Base-by-base conservation (phyloP, 2,329 filamentous ascomycete species). In the Fusarium chlamydosporum region DNA sequence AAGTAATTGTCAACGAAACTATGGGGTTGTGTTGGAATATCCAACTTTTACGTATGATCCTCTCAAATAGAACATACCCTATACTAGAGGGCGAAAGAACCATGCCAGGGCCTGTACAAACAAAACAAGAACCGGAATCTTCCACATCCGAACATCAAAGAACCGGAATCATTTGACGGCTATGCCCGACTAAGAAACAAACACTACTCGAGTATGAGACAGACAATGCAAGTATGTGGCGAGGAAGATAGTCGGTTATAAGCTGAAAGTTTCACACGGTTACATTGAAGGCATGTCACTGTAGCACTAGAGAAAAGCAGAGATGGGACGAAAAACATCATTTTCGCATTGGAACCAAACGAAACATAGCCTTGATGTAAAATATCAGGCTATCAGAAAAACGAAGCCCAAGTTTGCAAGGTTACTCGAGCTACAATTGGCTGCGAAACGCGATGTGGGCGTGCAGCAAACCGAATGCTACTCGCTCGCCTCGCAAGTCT, bases 331-430 rank as follows among this genome's bases (percentile, higher is more conserved):
- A 46, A 27, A 46, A 46, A 18, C 33, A n/a, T 26, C 20, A 18
- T 34, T 29, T 18, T n/a, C 42, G 11, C 27, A 18, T 7, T 27
- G 33, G 26, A 43, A 42, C 26, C 20, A 54, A 54, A 43, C 40
- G 20, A 62, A 68, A 51, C 18, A 12, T 20, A 41, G 23, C 40
- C 33, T 33, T n/a, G 23, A 18, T 40, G 10, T 27, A 34, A 41
- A 35, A 54, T 48, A 37, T 18, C 45, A n/a, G 13, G 12, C 10
- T 15, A 13, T 7, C 26, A 34, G 23, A 15, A 26, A 45, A 55
- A 41, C 23, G 23, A 57, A 57, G 51, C 40, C 6, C 16, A 33
- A 31, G 34, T 50, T 8, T 8, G 26, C 8, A 31, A 45, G 42
- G 42, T 31, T 33, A 12, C 11, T 20, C 18, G 16, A 50, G 47